A percentile compares a stretch with the other conserved stretches of the same genome.
These are phyloP conservation scores for Scedosporium apiospermum DNA, from an alignment of 2,329 filamentous ascomycete species.

Conservation along the genomic window DNA sequence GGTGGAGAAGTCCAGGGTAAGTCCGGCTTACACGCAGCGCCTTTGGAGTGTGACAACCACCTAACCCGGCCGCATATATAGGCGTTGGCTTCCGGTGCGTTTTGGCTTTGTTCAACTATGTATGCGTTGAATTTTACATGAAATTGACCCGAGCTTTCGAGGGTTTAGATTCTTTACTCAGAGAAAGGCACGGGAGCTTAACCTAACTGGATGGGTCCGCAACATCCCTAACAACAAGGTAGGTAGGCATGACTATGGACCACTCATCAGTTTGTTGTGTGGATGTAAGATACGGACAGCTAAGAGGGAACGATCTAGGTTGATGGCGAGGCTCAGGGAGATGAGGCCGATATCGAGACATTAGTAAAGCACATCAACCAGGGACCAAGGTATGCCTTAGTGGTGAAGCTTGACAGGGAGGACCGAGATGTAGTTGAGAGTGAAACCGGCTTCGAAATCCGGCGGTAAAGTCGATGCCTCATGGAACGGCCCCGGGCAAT, in stretches of 20 bases:
- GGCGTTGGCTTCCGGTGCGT: slow-evolving; percentile 47
- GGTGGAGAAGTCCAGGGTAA: slow-evolving; percentile 56
- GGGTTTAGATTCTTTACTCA: slow-evolving; percentile 42
- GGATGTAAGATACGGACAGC: not conserved
- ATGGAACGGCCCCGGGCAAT: too few species aligned
- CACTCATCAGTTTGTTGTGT: too few species aligned
- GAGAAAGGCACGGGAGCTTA: slow-evolving; percentile 38
- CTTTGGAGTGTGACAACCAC: not conserved
- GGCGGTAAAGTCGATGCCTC: slow-evolving; percentile 17
- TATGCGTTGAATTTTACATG: not conserved
- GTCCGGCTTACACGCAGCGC: slow-evolving; percentile 10
- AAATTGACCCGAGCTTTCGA: not conserved
- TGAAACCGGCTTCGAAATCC: slow-evolving; percentile 57
- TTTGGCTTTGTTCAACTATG: not conserved
- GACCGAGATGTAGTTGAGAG: slow-evolving; percentile 55
- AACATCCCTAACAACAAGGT: slow-evolving; percentile 50
- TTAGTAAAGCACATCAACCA: slow-evolving; percentile 67
- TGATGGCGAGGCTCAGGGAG: slow-evolving; percentile 79
- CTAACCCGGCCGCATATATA: slow-evolving; percentile 15
- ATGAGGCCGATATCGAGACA: slow-evolving; percentile 50
- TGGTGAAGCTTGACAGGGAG: slow-evolving; percentile 63
- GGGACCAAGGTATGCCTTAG: slow-evolving; percentile 63
- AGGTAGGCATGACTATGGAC: not conserved
- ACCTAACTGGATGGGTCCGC: slow-evolving; percentile 51
- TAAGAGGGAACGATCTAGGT: slow-evolving; percentile 47